Base-by-base conservation (phyloP, 2,329 filamentous ascomycete species). In the Hypoxylon sp. region DNA sequence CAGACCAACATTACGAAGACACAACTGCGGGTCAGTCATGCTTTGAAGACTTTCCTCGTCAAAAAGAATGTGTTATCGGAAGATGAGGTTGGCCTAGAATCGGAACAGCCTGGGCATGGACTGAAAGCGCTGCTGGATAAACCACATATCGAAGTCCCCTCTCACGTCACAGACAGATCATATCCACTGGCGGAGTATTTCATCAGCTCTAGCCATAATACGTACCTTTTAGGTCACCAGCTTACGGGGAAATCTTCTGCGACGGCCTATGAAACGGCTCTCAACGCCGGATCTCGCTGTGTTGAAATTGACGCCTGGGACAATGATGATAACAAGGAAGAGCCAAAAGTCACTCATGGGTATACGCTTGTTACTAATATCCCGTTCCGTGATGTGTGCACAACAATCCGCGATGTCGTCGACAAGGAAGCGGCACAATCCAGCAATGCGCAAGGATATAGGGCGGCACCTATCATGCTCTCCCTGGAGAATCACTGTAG, bases 281-380 rank as follows among this genome's bases (percentile, higher is more conserved):
- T 93, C 14, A 81, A 79, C 30, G 86, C 88, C 0, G 90, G 90
- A 1, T 89, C 89, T 1, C 83, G 90, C 5, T 93, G 90, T 72
- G 89, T 93, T 38, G 90, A 93, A 78, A 92, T 92, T 59, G 90
- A 92, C 74, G 90, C 88, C 1, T 93, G 90, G 90, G 89, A 92
- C 72, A 83, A 90, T 51, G 81, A 85, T 38, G 85, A 88, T 7
- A 77, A 90, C 72, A 79, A 79, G 41, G 83, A 88, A 9, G 90
- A 91, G 75, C 90, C 89, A 3, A 91, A 91, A 75, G 89, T 91
- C 57, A 92, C 90, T 0, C 90, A 92, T 74, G 90, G 90, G 1
- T 91, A 88, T 76, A 91, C 90, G 0, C 80, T 91, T 1, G 89
- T 91, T 3, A 91, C 89, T 7, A 81, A 91, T 72, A 87, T 91